phyloP scores from a whole-genome alignment of 1,284 basidiomycete genomes.

The Moesziomyces aphidis region DNA sequence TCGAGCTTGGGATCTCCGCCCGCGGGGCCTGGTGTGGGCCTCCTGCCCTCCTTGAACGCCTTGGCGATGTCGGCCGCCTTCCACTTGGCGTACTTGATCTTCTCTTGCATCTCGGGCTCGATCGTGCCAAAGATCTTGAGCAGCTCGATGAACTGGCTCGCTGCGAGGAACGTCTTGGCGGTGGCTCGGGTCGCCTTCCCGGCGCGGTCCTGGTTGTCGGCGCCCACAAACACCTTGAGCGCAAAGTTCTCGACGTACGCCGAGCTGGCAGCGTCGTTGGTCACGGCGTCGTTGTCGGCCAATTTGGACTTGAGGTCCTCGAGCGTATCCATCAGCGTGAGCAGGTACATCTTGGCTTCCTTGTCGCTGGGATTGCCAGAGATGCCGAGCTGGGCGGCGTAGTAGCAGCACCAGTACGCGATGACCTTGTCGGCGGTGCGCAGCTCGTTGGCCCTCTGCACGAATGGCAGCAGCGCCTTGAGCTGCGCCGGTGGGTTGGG shows the following conservation, averaged over 20 bases:
- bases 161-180: slow-evolving; percentile 87
- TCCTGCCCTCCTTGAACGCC: slow-evolving; percentile 79
- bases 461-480: slow-evolving; percentile 77
- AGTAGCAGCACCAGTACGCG: slow-evolving; percentile 94
- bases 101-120: slow-evolving; percentile 73
- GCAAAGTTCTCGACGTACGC: slow-evolving; percentile 96
- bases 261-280: slow-evolving; percentile 81
- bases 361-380: slow-evolving; percentile 74
- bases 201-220: slow-evolving; percentile 89
- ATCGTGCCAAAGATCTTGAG: slow-evolving; percentile 77
- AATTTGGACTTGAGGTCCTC: slow-evolving; percentile 84
- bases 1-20: slow-evolving; percentile 48
- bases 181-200: slow-evolving; percentile 82
- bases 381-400: slow-evolving; percentile 89
- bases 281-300: slow-evolving; percentile 81
- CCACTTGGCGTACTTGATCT: slow-evolving; percentile 90
- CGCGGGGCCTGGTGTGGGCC: slow-evolving; percentile 51
- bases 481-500: slow-evolving; percentile 54
- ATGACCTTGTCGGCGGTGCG: slow-evolving; percentile 83
- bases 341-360: slow-evolving; percentile 75
- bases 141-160: slow-evolving; percentile 86
- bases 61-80: slow-evolving; percentile 89
- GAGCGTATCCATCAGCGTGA: slow-evolving; percentile 80
- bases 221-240: slow-evolving; percentile 82
- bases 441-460: slow-evolving; percentile 91